Percentiles rank a stretch among this genome's conserved stretches.
phyloP scores from a whole-genome alignment of 169 alveolate species.

The Pseudocohnilembus persalinus region DNA sequence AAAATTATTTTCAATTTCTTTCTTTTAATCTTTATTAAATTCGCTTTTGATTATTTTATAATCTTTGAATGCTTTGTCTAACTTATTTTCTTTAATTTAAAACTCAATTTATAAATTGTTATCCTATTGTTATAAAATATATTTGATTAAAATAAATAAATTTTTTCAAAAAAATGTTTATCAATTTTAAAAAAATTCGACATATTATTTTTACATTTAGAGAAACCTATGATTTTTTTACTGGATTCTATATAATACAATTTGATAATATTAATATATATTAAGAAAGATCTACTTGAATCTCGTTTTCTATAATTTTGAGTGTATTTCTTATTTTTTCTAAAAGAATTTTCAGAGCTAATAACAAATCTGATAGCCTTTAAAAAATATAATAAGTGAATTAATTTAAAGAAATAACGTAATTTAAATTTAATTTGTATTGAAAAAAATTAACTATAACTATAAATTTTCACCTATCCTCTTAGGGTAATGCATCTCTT shows the following conservation, averaged over 20 bases:
- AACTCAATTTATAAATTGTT: neutral
- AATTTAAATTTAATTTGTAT: neutral
- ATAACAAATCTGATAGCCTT: neutral
- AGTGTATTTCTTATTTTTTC: neutral
- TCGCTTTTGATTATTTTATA: neutral
- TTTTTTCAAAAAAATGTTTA: no score
- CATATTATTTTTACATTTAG: no score
- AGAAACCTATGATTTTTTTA: neutral
- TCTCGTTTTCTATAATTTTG: neutral
- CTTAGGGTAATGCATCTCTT: neutral
- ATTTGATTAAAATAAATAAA: no score
- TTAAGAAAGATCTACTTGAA: neutral
- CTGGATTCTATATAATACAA: slow-evolving; percentile 1
- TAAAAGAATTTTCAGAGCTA: neutral
- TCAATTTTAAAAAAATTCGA: no score
- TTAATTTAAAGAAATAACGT: no score
- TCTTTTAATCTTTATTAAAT: neutral
- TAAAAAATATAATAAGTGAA: no score
- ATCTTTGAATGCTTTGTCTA: neutral
- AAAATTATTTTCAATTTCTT: neutral
- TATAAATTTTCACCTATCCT: neutral
- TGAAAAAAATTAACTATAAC: neutral
- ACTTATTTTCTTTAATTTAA: neutral
- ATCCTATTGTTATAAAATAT: no score
- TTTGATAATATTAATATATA: slow-evolving; percentile 1